Evolutionary conservation across 2,329 filamentous ascomycete genomes (phyloP).

Genomic region (Aphanocladium album): DNA sequence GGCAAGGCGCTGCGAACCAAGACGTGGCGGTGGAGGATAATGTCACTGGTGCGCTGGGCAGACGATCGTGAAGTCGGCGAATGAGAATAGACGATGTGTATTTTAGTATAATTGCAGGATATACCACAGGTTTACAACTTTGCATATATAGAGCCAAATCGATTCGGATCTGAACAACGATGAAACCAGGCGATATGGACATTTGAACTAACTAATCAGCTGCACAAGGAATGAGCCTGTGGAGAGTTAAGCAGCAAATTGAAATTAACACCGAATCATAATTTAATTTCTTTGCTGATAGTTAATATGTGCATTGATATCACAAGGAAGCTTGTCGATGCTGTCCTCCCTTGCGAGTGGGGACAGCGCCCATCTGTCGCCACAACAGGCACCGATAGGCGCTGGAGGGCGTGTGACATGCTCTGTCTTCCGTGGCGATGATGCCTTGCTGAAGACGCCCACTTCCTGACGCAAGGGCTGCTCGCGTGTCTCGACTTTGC

Average conservation of each 20-base stretch:
- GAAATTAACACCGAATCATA: too few species aligned
- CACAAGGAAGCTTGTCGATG: too few species aligned
- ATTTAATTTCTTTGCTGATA: too few species aligned
- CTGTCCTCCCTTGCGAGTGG: not conserved
- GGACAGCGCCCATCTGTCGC: not conserved
- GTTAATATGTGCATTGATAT: too few species aligned
- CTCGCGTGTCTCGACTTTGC: slow-evolving; percentile 18
- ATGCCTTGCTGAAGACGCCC: slow-evolving; percentile 13
- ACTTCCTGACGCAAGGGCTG: slow-evolving; percentile 18
- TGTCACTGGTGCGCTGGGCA: slow-evolving; percentile 44
- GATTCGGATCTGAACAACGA: too few species aligned
- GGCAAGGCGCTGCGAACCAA: slow-evolving; percentile 43
- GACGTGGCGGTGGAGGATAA: slow-evolving; percentile 44
- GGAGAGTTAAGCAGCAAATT: too few species aligned
- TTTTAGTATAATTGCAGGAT: not conserved
- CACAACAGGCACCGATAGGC: not conserved
- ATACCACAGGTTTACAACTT: not conserved
- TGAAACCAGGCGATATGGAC: too few species aligned
- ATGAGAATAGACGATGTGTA: slow-evolving; percentile 24
- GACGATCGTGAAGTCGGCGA: slow-evolving; percentile 52
- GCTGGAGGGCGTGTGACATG: slow-evolving; percentile 6
- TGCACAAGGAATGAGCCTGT: too few species aligned
- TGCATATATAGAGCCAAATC: not conserved
- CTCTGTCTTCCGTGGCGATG: slow-evolving; percentile 10
- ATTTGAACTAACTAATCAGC: too few species aligned